A percentile compares a stretch with the other conserved stretches of the same genome.
Evolutionary conservation across 495 filamentous ascomycete species (phyloP).

Genomic region (Aspergillus steynii): DNA sequence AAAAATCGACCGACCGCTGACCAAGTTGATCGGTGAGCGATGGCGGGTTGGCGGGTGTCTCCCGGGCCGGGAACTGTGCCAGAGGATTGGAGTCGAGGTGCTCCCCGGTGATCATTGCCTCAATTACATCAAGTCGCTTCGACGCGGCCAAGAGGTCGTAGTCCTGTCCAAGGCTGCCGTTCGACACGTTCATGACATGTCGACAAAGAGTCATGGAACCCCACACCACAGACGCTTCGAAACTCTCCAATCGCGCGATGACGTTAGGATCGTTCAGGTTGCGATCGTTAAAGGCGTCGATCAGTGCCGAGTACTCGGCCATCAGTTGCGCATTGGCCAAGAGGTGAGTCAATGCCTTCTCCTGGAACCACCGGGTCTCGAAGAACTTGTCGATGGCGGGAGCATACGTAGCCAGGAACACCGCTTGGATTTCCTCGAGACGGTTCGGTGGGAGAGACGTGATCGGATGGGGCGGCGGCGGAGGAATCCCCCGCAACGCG

Average conservation of each 20-base stretch:
- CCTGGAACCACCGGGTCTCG: slow-evolving; percentile 80
- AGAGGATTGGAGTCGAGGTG: slow-evolving; percentile 61
- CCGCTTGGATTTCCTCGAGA: slow-evolving; percentile 68
- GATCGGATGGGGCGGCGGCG: slow-evolving; percentile 59
- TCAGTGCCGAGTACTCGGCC: slow-evolving; percentile 62
- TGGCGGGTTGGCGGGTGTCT: slow-evolving; percentile 39
- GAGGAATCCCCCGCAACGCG: slow-evolving; percentile 60
- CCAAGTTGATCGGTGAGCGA: slow-evolving; percentile 51
- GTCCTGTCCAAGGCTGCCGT: slow-evolving; percentile 39
- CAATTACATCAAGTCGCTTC: slow-evolving; percentile 71
- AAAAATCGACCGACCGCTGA: slow-evolving; percentile 73
- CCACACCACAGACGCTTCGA: slow-evolving; percentile 75
- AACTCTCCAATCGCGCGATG: slow-evolving; percentile 54
- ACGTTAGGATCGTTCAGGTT: slow-evolving; percentile 42
- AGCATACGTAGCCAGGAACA: slow-evolving; percentile 76
- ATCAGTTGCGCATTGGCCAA: slow-evolving; percentile 59
- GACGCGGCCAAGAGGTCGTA: slow-evolving; percentile 61
- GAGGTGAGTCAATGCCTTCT: slow-evolving; percentile 51
- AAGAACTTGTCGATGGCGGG: slow-evolving; percentile 77
- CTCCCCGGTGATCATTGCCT: slow-evolving; percentile 70
- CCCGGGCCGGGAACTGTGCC: slow-evolving; percentile 42
- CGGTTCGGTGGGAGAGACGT: slow-evolving; percentile 51
- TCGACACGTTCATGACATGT: slow-evolving; percentile 40
- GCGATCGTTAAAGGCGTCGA: slow-evolving; percentile 50
- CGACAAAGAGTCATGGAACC: slow-evolving; percentile 54